Conservation (phyloP, 306 rosid species). For the Medicago ruthenica region DNA sequence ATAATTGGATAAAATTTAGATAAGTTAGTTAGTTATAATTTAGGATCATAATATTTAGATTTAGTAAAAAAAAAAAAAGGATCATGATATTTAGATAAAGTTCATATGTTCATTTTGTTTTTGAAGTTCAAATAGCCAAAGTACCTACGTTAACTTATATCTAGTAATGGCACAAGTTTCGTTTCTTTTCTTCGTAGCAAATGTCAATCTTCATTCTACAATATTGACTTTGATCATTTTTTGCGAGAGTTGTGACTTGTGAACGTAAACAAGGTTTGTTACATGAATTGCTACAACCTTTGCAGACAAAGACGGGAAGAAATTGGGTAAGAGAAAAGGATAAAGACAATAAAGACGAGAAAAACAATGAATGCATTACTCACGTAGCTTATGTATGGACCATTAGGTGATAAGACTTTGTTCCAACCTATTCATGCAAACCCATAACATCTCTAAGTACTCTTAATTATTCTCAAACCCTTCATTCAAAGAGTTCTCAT, state of each 20-base stretch:
- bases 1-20: not conserved
- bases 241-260: not conserved
- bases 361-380: not conserved
- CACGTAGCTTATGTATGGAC: not conserved
- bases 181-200: not conserved
- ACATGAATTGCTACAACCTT: constrained; percentile 1
- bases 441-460: constrained; percentile 10
- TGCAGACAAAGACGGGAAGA: not conserved
- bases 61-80: too few species aligned
- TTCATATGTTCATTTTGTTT: not conserved
- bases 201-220: not conserved
- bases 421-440: not conserved
- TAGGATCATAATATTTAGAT: not conserved
- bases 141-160: not conserved
- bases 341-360: too few species aligned
- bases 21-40: not conserved
- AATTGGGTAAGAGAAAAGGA: not conserved
- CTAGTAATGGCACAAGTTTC: not conserved
- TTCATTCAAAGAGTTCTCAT: constrained; percentile 19
- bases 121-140: not conserved
- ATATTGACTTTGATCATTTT: not conserved
- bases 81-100: not conserved
- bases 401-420: not conserved
- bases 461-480: not conserved
- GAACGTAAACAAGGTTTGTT: not conserved